A percentile compares a stretch with the other conserved stretches of the same genome.
Conservation (phyloP, 208 protist species). For the Acanthamoeba culbertsoni region DNA sequence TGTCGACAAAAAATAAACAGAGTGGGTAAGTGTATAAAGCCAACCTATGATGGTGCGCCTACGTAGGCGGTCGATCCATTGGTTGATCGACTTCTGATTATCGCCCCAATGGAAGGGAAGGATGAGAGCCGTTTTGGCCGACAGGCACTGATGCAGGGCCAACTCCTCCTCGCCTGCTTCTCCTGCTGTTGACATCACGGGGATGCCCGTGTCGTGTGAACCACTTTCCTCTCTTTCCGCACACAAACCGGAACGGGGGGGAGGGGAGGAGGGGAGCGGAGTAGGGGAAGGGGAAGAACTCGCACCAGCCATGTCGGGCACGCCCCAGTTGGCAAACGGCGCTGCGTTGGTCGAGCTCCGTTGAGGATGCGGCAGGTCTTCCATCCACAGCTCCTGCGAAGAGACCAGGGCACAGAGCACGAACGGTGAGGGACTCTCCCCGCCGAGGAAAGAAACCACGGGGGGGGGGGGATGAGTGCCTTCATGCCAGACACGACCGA, state of each 20-base stretch:
- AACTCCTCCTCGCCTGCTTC: background rate
- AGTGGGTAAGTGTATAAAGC: background rate
- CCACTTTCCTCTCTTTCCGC: too few species aligned
- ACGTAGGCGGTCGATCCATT: background rate
- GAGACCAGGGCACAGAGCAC: background rate
- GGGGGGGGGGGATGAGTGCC: background rate
- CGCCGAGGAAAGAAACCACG: background rate
- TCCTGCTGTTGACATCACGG: too few species aligned
- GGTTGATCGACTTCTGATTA: background rate
- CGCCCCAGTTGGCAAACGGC: background rate
- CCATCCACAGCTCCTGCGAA: slow-evolving; percentile 6
- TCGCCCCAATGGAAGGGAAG: slow-evolving; percentile 41
- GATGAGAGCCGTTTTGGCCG: slow-evolving; percentile 27
- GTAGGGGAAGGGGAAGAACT: background rate
- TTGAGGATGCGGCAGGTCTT: slow-evolving; percentile 10
- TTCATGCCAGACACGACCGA: slow-evolving; percentile 26
- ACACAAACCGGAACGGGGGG: too few species aligned
- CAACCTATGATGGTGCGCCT: background rate
- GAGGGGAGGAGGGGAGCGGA: too few species aligned
- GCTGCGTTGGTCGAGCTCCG: background rate
- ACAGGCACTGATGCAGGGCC: background rate
- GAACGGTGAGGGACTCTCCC: background rate
- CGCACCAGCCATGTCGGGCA: background rate
- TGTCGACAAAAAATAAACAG: background rate
- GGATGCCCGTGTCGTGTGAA: too few species aligned